These are phyloP conservation scores for Hypholoma sublateritium DNA, from an alignment of 768 basidiomycete species.

Conservation along the genomic window DNA sequence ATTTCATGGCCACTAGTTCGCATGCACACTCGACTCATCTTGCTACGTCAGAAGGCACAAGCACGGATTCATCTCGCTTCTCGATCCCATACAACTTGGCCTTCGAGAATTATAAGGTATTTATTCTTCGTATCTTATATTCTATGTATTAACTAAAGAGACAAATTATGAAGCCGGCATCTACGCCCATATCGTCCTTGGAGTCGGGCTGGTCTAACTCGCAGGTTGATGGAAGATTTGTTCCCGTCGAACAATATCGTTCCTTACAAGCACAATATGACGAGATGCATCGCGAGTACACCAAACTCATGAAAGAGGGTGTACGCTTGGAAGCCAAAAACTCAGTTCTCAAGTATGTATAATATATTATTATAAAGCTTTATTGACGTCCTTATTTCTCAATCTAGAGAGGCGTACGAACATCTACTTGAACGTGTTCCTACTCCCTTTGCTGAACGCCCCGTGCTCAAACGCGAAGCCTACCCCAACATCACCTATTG, in stretches of 20 bases:
- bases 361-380: constrained; percentile 1
- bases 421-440: constrained; percentile 5
- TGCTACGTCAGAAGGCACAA: constrained; percentile 1
- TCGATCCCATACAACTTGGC: too few species aligned
- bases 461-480: constrained; percentile 5
- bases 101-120: constrained; percentile 2
- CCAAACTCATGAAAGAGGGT: constrained; percentile 8
- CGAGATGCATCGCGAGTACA: constrained; percentile 7
- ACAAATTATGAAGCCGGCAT: constrained; percentile 5
- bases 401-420: constrained; percentile 12
- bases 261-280: constrained; percentile 9
- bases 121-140: constrained; percentile 4
- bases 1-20: too few species aligned
- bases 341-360: constrained; percentile 4
- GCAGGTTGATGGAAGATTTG: not conserved
- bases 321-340: constrained; percentile 7
- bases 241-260: constrained; percentile 5
- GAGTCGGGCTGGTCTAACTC: constrained; percentile 8
- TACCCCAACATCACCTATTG: constrained; percentile 11
- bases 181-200: constrained; percentile 8
- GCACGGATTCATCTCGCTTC: constrained; percentile 1
- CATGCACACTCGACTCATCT: too few species aligned
- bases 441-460: constrained; percentile 3
- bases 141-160: constrained; percentile 1
- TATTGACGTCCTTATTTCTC: not conserved